Base-by-base conservation (phyloP, 371 early-diverging fungal genomes). In the Actinomortierella wolfii region DNA sequence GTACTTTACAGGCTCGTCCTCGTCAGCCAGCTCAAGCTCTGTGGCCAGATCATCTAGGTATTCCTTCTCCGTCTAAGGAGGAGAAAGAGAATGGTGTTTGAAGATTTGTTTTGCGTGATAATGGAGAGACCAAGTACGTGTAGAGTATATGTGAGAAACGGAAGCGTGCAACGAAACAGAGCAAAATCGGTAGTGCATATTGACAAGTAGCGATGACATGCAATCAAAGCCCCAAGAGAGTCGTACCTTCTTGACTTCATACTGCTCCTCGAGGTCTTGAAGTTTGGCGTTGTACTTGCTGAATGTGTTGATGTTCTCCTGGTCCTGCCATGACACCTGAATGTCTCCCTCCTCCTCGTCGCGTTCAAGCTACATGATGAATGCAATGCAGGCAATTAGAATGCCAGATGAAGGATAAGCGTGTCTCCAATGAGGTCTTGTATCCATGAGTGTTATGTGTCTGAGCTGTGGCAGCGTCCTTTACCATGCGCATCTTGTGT, bases 271-370 rank as follows among this genome's bases (percentile, higher is more conserved):
- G 24, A 94, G 78, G 49, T 86, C 84, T 64, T 92, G 90, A 49
- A 94, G 74, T 49, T 85, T 87, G 21, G 86, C 77, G 67, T 93
- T 95, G 47, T 94, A 82, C 82, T 88, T 89, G 80, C 92, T 91
- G 73, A 98, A 98, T 49, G 81, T 75, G 82, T 98, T 98, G 80
- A 98, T 98, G 54, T 90, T 90, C 57, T 89, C 79, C 81, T 98
- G 98, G 79, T 98, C 98, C 64, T 90, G 88, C 93, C 95, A 94
- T 11, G 90, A 89, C 20, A 98, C 97, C 69, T 96, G 92, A 55
- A 88, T 87, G 56, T 97, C 96, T 49, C 85, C 86, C 62, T 94
- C 94, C 45, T 94, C 86, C 41, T 89, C 89, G 47, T 89, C 73
- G 29, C 62, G 84, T 59, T 89, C 82, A 41, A 91, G 79, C 81